Percentiles rank a stretch among this genome's conserved stretches.
phyloP scores from a whole-genome alignment of 2,329 filamentous ascomycete species.

The Colletotrichum scovillei region DNA sequence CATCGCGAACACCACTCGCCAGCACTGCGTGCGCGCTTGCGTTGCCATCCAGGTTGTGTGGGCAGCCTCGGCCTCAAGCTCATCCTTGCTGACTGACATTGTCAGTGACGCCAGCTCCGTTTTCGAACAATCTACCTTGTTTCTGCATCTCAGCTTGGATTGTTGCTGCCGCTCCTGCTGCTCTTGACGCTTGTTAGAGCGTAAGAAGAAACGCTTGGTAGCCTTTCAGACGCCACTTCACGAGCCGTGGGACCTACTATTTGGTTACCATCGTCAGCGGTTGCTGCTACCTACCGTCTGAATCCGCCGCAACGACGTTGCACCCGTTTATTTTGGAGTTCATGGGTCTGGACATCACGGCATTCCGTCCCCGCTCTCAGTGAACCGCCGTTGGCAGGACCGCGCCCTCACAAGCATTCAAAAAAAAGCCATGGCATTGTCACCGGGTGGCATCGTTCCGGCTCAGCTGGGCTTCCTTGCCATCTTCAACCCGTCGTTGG shows the following conservation, averaged over 20 bases:
- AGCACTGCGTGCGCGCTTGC: constrained; percentile 25
- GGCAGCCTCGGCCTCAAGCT: constrained; percentile 4
- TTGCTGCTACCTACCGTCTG: background rate
- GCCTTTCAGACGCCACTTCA: background rate
- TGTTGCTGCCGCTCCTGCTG: background rate
- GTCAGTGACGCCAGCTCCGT: background rate
- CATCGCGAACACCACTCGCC: background rate
- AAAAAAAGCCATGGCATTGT: constrained; percentile 28
- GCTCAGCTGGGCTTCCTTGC: constrained; percentile 91
- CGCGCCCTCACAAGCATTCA: background rate
- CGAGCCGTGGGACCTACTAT: background rate
- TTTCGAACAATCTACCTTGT: background rate
- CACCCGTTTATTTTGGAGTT: background rate
- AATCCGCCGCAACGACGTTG: background rate
- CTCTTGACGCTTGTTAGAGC: constrained; percentile 10
- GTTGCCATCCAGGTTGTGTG: constrained; percentile 14
- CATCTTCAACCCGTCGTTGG: constrained; percentile 92
- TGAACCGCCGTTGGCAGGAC: background rate
- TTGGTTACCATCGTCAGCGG: background rate
- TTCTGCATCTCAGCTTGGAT: background rate
- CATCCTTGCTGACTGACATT: background rate
- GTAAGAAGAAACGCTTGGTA: background rate
- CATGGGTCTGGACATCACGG: background rate
- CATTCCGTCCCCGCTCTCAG: constrained; percentile 8
- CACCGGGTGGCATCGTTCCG: constrained; percentile 64